Evolutionary conservation across 2,329 filamentous ascomycete genomes (phyloP), one percentile per base, ranked within the genome.

Genomic region (Apiospora rasikravindrae): DNA sequence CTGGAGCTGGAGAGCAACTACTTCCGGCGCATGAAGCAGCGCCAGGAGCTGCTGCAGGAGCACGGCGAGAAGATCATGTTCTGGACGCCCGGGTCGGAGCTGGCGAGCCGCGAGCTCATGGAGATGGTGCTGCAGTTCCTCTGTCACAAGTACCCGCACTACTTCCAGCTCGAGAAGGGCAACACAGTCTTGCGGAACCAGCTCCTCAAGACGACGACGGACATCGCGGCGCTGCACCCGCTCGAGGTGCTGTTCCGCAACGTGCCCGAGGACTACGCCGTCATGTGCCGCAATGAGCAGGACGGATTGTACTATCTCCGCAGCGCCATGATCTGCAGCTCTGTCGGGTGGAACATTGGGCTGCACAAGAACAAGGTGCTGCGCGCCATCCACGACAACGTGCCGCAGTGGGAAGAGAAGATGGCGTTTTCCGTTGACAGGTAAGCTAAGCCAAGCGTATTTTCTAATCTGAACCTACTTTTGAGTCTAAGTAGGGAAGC

Each of bases 391-490:
- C 94, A 97, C 78, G 83, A 83, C 0, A 86, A 88, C 0, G 92
- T 97, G 29, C 94, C 94, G 0, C 93, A 96, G 77, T 97, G 96
- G 80, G 93, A 93, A 75, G 92, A 94, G 80, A 97, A 95, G 84
- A 95, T 97, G 92, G 89, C 92, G 49, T 93, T 94, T 74, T 95
- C 92, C 53, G 95, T 97, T 92, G 94, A 97, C 77, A 87, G 93
- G 89, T 94, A 82, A 69, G 87, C 78, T 40, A 14, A 37, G 33
- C 33, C 2, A 7, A 37, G 33, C 33, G 5, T 7, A 37, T 37
- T 37, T 7, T 7, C 33, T 6, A 7, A 37, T 7, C 4, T 37
- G 33, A 7, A 37, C 2, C 8, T 24, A n/a, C n/a, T n/a, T n/a
- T n/a, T n/a, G n/a, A n/a, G n/a, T n/a, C n/a, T n/a, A n/a, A n/a